phyloP scores from a whole-genome alignment of 1,284 basidiomycete species.

The Grifola frondosa region DNA sequence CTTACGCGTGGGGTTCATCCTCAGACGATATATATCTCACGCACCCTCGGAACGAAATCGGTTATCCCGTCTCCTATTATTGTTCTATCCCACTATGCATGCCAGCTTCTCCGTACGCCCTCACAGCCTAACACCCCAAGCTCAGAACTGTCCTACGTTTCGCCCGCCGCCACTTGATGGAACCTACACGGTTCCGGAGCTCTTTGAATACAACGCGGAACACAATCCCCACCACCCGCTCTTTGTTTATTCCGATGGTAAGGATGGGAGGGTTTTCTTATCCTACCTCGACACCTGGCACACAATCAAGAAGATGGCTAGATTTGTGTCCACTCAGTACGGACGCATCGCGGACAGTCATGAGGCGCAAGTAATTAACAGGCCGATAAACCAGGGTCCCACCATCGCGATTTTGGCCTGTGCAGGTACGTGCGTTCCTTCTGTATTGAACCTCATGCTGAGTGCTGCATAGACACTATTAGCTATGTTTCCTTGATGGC shows the following conservation, averaged over 20 bases:
- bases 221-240: constrained; percentile 35
- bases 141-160: too few species aligned
- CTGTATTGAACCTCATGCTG: too few species aligned
- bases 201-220: constrained; percentile 35
- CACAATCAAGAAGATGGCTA: constrained; percentile 21
- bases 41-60: too few species aligned
- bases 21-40: too few species aligned
- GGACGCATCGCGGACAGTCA: too few species aligned
- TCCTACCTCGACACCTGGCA: constrained; percentile 27
- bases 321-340: too few species aligned
- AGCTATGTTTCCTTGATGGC: constrained; percentile 27
- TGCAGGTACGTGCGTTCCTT: constrained; percentile 15
- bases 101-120: too few species aligned
- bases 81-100: too few species aligned
- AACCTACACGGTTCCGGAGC: constrained; percentile 34
- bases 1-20: too few species aligned
- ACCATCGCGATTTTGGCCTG: constrained; percentile 24
- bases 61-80: too few species aligned
- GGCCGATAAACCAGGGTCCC: constrained; percentile 3
- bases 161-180: constrained; percentile 37
- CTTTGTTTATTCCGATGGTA: constrained; percentile 31
- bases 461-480: constrained; percentile 26
- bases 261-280: constrained; percentile 21
- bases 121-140: too few species aligned
- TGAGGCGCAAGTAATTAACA: constrained; percentile 6